Conservation (phyloP, 179 eudicot genomes). For the Silene coronaria region DNA sequence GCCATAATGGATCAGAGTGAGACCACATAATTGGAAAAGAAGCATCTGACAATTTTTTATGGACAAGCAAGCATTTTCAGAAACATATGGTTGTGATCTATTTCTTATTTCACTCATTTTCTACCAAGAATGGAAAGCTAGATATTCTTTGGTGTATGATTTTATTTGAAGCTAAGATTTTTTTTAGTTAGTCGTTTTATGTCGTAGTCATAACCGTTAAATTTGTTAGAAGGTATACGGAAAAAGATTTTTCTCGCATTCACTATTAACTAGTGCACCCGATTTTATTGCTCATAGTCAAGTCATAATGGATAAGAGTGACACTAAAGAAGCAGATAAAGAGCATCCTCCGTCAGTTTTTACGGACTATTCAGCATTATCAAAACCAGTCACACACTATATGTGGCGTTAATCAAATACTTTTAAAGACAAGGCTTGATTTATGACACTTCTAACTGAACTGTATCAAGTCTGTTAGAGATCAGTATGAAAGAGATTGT, state of each 20-base stretch:
- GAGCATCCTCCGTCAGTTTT: neutral
- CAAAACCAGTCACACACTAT: neutral
- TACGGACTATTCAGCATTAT: neutral
- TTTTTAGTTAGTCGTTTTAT: no score
- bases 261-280: neutral
- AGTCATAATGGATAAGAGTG: neutral
- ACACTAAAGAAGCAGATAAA: no score
- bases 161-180: no score
- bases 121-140: no score
- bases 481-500: neutral
- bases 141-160: no score
- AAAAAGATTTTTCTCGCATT: neutral
- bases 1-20: neutral
- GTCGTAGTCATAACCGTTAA: neutral
- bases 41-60: neutral
- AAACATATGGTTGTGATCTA: no score
- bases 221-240: neutral
- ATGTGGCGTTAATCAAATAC: neutral
- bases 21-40: neutral
- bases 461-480: neutral
- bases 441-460: neutral
- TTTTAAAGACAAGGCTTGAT: neutral
- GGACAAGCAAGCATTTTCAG: neutral
- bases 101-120: no score
- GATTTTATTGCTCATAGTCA: neutral